These are phyloP conservation scores for Agrocybe chaxingu DNA, from an alignment of 768 basidiomycete genomes.

Conservation along the genomic window DNA sequence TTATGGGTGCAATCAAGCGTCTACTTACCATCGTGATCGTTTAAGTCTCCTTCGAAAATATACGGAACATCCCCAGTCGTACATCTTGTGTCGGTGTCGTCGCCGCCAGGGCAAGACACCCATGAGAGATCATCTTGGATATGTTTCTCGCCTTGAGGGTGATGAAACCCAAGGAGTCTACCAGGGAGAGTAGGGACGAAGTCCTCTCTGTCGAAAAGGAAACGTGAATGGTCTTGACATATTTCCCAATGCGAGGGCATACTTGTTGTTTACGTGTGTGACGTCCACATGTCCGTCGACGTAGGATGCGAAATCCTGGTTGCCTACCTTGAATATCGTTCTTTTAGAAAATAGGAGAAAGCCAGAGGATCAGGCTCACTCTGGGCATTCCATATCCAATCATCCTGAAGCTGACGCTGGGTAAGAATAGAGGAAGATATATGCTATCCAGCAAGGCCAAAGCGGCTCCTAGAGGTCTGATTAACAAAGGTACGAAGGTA, in stretches of 20 bases:
- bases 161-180: constrained; percentile 39
- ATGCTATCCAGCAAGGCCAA: constrained; percentile 45
- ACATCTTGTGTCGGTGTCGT: constrained; percentile 53
- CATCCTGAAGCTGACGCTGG: constrained; percentile 32
- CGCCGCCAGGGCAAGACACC: constrained; percentile 58
- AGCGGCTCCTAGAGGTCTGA: constrained; percentile 28
- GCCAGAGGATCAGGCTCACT: constrained; percentile 22
- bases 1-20: neutral
- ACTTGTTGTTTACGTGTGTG: constrained; percentile 56
- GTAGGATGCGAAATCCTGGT: constrained; percentile 55
- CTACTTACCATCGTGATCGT: constrained; percentile 45
- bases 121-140: constrained; percentile 39
- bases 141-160: constrained; percentile 41
- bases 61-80: constrained; percentile 49
- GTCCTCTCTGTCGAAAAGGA: constrained; percentile 27
- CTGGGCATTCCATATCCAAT: constrained; percentile 44
- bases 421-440: constrained; percentile 51
- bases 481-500: constrained; percentile 1
- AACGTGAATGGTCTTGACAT: neutral
- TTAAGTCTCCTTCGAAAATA: constrained; percentile 38
- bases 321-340: constrained; percentile 27
- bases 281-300: constrained; percentile 43
- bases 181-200: constrained; percentile 38
- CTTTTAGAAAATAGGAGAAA: neutral
- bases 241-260: constrained; percentile 3